Base-by-base conservation (phyloP, 768 basidiomycete genomes). In the Auriscalpium vulgare region DNA sequence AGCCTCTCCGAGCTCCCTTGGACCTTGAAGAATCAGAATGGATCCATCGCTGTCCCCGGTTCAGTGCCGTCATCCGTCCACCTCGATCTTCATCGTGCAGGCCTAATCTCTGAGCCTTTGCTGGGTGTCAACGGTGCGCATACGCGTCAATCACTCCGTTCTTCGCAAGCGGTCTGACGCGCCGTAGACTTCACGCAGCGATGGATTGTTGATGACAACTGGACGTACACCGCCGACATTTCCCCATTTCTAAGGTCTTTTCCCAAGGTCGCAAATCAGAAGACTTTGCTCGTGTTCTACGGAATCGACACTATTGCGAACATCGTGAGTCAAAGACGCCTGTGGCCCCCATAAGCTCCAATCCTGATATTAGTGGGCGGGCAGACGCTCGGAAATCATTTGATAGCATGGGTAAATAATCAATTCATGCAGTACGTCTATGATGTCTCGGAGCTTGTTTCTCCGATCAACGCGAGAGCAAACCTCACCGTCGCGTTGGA, bases 221-320 rank as follows among this genome's bases (percentile, higher is more conserved):
- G 82, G 81, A 81, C 78, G 0, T 82, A 81, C 59, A 81, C 78
- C 0, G 78, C 80, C 4, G 78, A 80, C 61, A 56, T 82, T 37
- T 63, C 74, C 1, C 78, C 81, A 7, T 73, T 80, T 54, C 60
- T 70, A 21, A 51, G 65, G 47, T 64, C 61, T 8, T 50, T 69
- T 21, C 63, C n/a, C 14, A 46, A 65, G 1, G 51, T 40, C 21
- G 37, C 60, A 36, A 59, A 62, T 9, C 63, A 72, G 34, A 69
- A 65, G 51, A 72, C 74, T 0, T 61, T 83, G 10, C 68, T 82
- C 11, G 72, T 83, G 5, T 81, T 81, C 62, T 77, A 82, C 55
- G 80, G 81, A 7, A 70, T 84, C 35, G 80, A 83, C 62, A 82
- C 80, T 0, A 70, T 82, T 45, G 80, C 79, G 1, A 81, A 78